These are phyloP conservation scores for Ceratobasidium sp. DNA, from an alignment of 1,284 basidiomycete genomes.

Conservation along the genomic window DNA sequence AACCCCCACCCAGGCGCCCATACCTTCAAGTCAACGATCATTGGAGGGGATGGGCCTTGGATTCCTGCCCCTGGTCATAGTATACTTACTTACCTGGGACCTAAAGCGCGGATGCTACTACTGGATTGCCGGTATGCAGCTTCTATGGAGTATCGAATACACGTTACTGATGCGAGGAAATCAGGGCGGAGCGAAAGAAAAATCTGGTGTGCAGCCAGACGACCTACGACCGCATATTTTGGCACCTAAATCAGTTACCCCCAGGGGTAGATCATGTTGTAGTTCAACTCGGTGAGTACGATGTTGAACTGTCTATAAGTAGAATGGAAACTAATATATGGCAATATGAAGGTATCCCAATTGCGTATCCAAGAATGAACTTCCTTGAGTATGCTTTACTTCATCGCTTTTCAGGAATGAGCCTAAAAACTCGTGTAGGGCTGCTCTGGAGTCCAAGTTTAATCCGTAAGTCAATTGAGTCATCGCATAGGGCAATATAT, in stretches of 20 bases:
- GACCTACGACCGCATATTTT: slow-evolving; percentile 78
- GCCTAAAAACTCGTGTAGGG: slow-evolving; percentile 52
- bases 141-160: background rate
- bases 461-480: slow-evolving; percentile 69
- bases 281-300: slow-evolving; percentile 70
- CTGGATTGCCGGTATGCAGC: slow-evolving; percentile 78
- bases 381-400: slow-evolving; percentile 64
- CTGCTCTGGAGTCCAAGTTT: slow-evolving; percentile 75
- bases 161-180: background rate
- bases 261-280: slow-evolving; percentile 77
- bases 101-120: slow-evolving; percentile 72
- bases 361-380: slow-evolving; percentile 92
- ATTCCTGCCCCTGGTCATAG: slow-evolving; percentile 83
- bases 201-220: slow-evolving; percentile 74
- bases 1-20: slow-evolving; percentile 65
- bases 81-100: slow-evolving; percentile 74
- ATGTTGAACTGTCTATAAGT: background rate
- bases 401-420: background rate
- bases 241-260: slow-evolving; percentile 64
- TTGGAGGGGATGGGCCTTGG: slow-evolving; percentile 78
- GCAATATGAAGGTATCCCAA: slow-evolving; percentile 64
- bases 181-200: slow-evolving; percentile 83
- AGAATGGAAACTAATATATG: slow-evolving; percentile 1
- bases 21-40: slow-evolving; percentile 71
- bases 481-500: background rate